phyloP scores from a whole-genome alignment of 164 flowering plant genomes.

The Annona squamosa region DNA sequence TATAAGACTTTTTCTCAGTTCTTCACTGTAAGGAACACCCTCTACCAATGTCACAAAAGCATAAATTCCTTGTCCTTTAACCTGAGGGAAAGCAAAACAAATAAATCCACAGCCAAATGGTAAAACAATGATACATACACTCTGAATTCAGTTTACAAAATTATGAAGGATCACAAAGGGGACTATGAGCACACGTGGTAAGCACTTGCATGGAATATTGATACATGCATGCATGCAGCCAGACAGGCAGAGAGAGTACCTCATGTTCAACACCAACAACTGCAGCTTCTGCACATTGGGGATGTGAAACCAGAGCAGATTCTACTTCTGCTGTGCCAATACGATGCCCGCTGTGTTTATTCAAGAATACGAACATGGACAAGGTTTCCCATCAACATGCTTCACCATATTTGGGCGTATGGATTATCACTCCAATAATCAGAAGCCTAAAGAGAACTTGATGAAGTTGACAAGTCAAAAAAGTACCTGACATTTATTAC shows the following conservation, averaged over 20 bases:
- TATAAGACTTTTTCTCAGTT: slow-evolving; percentile 72
- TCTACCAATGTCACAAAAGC: slow-evolving; percentile 92
- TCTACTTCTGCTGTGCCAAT: slow-evolving; percentile 99
- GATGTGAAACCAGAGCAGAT: slow-evolving; percentile 96
- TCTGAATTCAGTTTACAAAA: not conserved
- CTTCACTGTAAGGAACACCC: slow-evolving; percentile 91
- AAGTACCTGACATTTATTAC: slow-evolving; percentile 94
- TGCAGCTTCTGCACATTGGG: slow-evolving; percentile 98
- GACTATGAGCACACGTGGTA: not conserved
- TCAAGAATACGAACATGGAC: not conserved
- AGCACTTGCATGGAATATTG: not conserved
- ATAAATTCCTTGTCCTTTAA: slow-evolving; percentile 96
- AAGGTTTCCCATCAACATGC: not conserved
- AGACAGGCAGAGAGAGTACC: slow-evolving; percentile 33
- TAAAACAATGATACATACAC: not conserved
- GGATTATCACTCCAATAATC: not conserved
- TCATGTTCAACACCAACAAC: slow-evolving; percentile 99
- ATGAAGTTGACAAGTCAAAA: not conserved
- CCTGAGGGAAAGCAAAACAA: slow-evolving; percentile 34
- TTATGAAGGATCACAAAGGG: not conserved
- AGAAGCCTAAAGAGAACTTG: not conserved
- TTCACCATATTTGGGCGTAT: not conserved
- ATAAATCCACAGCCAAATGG: not conserved
- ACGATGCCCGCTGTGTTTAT: slow-evolving; percentile 81
- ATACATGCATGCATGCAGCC: not conserved